phyloP scores from a whole-genome alignment of 371 early-diverging fungal species.

The Lichtheimia corymbifera region DNA sequence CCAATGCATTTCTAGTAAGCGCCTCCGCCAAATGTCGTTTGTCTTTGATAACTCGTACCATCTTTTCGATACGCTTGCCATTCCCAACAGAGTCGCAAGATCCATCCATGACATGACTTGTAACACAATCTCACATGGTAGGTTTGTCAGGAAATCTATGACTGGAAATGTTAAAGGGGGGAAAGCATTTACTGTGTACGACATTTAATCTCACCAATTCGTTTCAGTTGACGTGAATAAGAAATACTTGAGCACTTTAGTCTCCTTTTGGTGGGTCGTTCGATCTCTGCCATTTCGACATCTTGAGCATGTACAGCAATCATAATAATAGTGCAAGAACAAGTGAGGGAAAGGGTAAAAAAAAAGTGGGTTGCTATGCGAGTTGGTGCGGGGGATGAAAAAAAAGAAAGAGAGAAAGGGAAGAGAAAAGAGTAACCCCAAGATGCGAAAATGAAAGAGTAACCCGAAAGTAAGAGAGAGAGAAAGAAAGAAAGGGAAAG shows the following conservation, averaged over 20 bases:
- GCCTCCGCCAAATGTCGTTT: constrained; percentile 21
- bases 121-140: constrained; percentile 21
- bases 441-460: no score
- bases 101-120: constrained; percentile 16
- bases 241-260: background rate
- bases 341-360: background rate
- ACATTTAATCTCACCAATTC: no score
- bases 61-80: constrained; percentile 6
- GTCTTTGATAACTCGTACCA: constrained; percentile 15
- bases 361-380: background rate
- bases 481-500: constrained; percentile 2
- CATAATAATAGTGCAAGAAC: background rate
- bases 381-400: no score
- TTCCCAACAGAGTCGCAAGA: background rate
- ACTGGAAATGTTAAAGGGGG: background rate
- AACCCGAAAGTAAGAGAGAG: background rate
- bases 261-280: background rate
- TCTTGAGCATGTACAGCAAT: constrained; percentile 6
- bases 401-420: background rate
- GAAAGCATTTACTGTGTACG: no score
- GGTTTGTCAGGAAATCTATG: constrained; percentile 12
- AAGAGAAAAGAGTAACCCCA: background rate
- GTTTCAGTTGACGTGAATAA: background rate
- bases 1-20: constrained; percentile 19
- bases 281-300: background rate